Conservation (phyloP, 2,329 filamentous ascomycete genomes). For the Fusarium sp. region DNA sequence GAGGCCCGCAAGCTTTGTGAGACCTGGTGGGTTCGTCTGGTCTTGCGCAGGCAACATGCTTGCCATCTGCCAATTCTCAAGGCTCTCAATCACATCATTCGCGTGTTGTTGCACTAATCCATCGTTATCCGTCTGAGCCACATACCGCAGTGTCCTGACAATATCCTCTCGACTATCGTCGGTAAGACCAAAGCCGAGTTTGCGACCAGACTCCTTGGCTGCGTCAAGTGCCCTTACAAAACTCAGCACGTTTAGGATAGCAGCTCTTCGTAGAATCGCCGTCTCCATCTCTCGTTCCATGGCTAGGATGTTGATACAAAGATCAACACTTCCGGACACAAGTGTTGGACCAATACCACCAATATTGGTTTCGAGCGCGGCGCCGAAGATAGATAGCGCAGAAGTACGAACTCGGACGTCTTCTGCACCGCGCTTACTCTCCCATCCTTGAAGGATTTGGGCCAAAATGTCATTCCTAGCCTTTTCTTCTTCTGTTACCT, state of each 20-base stretch:
- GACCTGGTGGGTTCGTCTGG: slow-evolving; percentile 36
- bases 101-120: slow-evolving; percentile 76
- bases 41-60: slow-evolving; percentile 56
- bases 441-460: slow-evolving; percentile 74
- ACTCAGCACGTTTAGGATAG: slow-evolving; percentile 70
- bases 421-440: slow-evolving; percentile 72
- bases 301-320: slow-evolving; percentile 70
- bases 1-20: slow-evolving; percentile 54
- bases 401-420: slow-evolving; percentile 77
- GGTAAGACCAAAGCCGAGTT: slow-evolving; percentile 65
- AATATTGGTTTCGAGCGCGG: slow-evolving; percentile 69
- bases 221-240: slow-evolving; percentile 70
- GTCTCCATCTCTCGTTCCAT: slow-evolving; percentile 70
- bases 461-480: slow-evolving; percentile 62
- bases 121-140: slow-evolving; percentile 74
- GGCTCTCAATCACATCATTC: slow-evolving; percentile 71
- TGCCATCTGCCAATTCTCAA: slow-evolving; percentile 71
- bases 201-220: slow-evolving; percentile 59
- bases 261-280: slow-evolving; percentile 74
- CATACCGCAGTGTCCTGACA: slow-evolving; percentile 70
- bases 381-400: slow-evolving; percentile 73
- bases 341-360: slow-evolving; percentile 64
- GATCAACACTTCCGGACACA: slow-evolving; percentile 68
- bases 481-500: slow-evolving; percentile 56
- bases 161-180: slow-evolving; percentile 70